Base-by-base conservation (phyloP, 208 protist genomes). In the Acanthamoeba healyi region DNA sequence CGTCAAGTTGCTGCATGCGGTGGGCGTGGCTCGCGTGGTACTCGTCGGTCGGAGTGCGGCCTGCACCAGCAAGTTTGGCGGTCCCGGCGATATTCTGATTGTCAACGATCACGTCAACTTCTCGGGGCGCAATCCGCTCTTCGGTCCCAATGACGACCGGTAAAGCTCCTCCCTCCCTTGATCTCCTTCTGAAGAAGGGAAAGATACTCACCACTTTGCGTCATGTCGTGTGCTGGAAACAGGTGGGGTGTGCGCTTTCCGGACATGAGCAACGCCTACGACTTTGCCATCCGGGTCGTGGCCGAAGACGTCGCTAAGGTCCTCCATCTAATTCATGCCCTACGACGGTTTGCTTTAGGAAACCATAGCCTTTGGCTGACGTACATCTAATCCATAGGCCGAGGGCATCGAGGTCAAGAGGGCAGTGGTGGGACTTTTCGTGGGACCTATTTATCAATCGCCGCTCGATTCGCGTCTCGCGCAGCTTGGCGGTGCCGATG, bases 141-240 rank as follows among this genome's bases (percentile, higher is more conserved):
- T 92, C 54, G 93, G 93, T 2, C 65, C 42, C 42, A 95, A 95
- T 40, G 93, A 95, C 95, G 79, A 94, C 26, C 1, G 74, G 92
- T 94, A 24, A 24, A 10, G 32, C 40, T 4, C 51, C 10, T 26
- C 38, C 3, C 29, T 72, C 3, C 12, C 32, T 51, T 36, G 24
- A 1, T 74, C 65, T 2, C 36, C 65, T n/a, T n/a, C n/a, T n/a
- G n/a, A n/a, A n/a, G n/a, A n/a, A n/a, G n/a, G n/a, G n/a, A n/a
- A n/a, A n/a, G n/a, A n/a, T n/a, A n/a, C 36, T 32, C 67, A 77
- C 22, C 32, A 44, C 19, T 10, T 72, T 29, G 44, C 12, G 44
- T 12, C 44, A 12, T 49, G 44, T 49, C 44, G 44, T 36, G 6
- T 36, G 5, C 1, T 40, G 12, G 9, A 24, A 19, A 19, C 54